Base-by-base conservation (phyloP, 805 yeast species). In the Candida verbasci region DNA sequence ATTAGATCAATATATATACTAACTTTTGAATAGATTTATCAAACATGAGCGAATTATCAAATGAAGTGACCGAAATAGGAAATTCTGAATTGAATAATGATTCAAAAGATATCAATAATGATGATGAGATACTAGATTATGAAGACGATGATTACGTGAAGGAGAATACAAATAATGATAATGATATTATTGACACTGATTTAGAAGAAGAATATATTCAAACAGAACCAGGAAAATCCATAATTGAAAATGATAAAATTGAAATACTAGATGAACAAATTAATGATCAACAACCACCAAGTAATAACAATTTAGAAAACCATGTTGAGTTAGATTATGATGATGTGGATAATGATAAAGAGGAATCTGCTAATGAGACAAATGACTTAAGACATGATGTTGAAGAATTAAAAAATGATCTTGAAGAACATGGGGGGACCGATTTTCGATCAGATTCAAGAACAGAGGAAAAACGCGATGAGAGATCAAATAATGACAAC, bases 191-290 rank as follows among this genome's bases (percentile, higher is more conserved):
- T n/a, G 33, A 16, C 17, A 11, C 15, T 24, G 25, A n/a, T 63
- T 57, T 55, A 60, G 11, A 52, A 47, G 42, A 55, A 48, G 17
- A 35, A 50, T 21, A 32, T 50, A 17, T 42, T 45, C 38, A 58
- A 53, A 36, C 60, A 60, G 17, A 64, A 60, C 10, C 53, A 56
- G 42, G 52, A 12, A 49, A 53, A 24, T 52, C 45, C 18, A 44
- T 46, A 5, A 32, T 30, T 6, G 43, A 27, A 7, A 38, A 20
- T 24, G 38, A 40, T 7, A 37, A 18, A 11, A 22, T 24, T 14
- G 24, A 33, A 25, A n/a, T 33, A 9, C 9, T 25, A 9, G 24
- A 24, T 31, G 35, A 31, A 24, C 4, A 24, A 17, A 15, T 24
- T 20, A 28, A 30, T 16, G 31, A n/a, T n/a, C n/a, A n/a, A n/a